Evolutionary conservation across 306 rosid species (phyloP).

Genomic region (Cicer yamashitae): DNA sequence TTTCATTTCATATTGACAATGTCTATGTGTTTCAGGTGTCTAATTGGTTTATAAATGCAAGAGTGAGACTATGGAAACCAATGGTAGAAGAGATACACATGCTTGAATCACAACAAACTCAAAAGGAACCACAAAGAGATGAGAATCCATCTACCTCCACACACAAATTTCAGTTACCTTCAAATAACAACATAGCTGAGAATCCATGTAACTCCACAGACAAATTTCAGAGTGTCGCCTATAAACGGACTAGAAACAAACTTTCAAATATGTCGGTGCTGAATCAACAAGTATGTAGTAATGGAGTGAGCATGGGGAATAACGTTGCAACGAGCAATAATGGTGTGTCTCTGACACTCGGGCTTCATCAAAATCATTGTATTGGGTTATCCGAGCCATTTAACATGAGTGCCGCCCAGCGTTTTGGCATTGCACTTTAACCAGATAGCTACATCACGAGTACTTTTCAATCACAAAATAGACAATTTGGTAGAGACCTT

Average conservation of each 20-base stretch:
- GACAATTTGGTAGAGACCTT: conserved; percentile 76
- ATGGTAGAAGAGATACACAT: conserved; percentile 93
- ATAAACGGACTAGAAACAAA: neutral
- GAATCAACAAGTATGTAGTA: conserved; percentile 47
- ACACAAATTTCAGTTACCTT: neutral
- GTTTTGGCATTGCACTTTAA: conserved; percentile 62
- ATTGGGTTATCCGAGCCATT: conserved; percentile 70
- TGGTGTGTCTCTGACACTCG: conserved; percentile 76
- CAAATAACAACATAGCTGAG: too few relatives aligned
- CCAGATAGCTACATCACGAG: conserved; percentile 57
- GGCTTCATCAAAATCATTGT: conserved; percentile 81
- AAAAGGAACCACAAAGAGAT: conserved; percentile 55
- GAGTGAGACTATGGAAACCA: too few relatives aligned
- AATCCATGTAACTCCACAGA: too few relatives aligned
- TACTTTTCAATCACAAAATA: conserved; percentile 66
- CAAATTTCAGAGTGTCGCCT: too few relatives aligned
- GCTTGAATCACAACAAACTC: conserved; percentile 76
- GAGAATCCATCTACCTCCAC: conserved; percentile 65
- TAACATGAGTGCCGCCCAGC: conserved; percentile 60
- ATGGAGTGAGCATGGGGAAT: conserved; percentile 56
- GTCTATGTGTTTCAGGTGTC: conserved; percentile 60
- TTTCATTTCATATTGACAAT: neutral
- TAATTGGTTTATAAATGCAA: conserved; percentile 63
- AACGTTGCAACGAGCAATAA: conserved; percentile 45
- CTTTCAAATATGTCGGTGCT: conserved; percentile 40